Base-by-base conservation (phyloP, 2,329 filamentous ascomycete genomes). In the Penicillium sp. region DNA sequence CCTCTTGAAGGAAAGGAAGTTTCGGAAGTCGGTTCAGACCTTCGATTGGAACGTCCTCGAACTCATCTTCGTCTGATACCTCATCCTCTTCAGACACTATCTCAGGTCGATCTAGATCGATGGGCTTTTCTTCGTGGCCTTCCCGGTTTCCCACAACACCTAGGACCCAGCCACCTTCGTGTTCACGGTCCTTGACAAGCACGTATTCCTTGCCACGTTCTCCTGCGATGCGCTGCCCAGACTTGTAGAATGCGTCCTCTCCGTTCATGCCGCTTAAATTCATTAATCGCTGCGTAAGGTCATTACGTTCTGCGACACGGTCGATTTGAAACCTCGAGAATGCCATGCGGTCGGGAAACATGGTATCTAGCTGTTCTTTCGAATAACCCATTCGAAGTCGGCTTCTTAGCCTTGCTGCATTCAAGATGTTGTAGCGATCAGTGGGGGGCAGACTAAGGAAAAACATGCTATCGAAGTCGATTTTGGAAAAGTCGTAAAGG, bases 311-410 rank as follows among this genome's bases (percentile, higher is more conserved):
- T 65, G 84, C 86, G 12, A 97, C 95, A 57, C 94, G 83, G 71
- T 97, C 94, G 57, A 99, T 96, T 75, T 99, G 94, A 70, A 99
- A 99, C 60, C 84, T 89, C 1, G 93, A 97, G 71, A 99, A 99
- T 0, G 89, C 94, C 92, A 99, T 97, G 27, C 94, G 86, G 72
- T 99, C 89, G 0, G 94, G 93, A 72, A 99, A 99, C 94, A 99
- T 99, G 46, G 83, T 85, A 65, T 97, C 93, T 15, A 99, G 78
- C 75, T 99, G 94, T 63, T 99, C 93, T 75, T 97, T 97, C 56
- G 91, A 96, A 67, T 96, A 85, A 0, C 94, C 94, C 93, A 99
- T 96, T 71, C 94, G 86, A 69, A 99, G 80, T 53, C 94, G 84
- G 73, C 91, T 96, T 56, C 94, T 83, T 60, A 99, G 73, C 60